Base-by-base conservation (phyloP, 495 filamentous ascomycete genomes). In the Xylaria scruposa region DNA sequence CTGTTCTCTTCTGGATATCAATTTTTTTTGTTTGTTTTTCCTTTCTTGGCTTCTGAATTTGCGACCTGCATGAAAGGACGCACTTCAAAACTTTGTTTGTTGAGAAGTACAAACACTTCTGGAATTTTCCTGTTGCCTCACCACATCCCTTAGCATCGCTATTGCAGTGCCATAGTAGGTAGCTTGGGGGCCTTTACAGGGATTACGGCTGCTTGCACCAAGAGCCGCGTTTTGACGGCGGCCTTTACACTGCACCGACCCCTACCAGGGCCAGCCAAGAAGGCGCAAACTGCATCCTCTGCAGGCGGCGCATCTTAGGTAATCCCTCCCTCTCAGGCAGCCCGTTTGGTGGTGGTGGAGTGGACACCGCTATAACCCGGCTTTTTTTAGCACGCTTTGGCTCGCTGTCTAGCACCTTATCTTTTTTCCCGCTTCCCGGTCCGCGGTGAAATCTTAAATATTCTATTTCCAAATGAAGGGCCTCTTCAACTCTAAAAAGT, bases 401-500 rank as follows among this genome's bases (percentile, higher is more conserved):
- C 19, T 53, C n/a, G 33, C 47, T 67, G 47, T 42, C 40, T 56
- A 47, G 44, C 26, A 53, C 49, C 21, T 24, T 19, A 31, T 36
- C n/a, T 59, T 63, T 67, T 65, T 66, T 47, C 49, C 8, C 33
- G 51, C 33, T 61, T 49, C 44, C 26, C 42, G 46, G 33, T 26
- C 62, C 33, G 31, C 44, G 38, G 26, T 29, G 56, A 21, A 60
- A 36, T 60, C 9, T 60, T 17, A 66, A 67, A 49, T 71, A 38
- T 38, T 38, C 62, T 61, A 7, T 46, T 76, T 79, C 74, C 73
- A 78, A 86, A 88, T 88, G 86, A 87, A 87, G 82, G 76, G 80
- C 79, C 77, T 84, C 76, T 86, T 85, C 81, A 87, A 87, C 78
- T 75, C 81, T 66, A 84, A 85, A 78, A 88, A 86, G 78, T 80